Evolutionary conservation across 176 grass and related monocot species (phyloP).

Genomic region (Bothriochloa decipiens): DNA sequence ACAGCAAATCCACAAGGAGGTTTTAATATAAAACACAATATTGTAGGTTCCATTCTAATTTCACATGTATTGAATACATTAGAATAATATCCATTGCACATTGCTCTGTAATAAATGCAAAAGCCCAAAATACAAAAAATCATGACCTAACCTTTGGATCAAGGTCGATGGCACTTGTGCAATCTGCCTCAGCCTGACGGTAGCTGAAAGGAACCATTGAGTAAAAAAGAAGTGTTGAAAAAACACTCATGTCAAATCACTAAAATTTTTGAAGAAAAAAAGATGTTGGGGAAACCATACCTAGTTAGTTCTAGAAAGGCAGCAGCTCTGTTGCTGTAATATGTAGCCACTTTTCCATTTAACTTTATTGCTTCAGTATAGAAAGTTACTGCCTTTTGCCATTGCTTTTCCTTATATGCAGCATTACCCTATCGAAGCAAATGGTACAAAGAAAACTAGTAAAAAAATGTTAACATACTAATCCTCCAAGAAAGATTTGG

Average conservation of each 20-base stretch:
- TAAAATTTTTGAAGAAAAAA: slow-evolving; percentile 16
- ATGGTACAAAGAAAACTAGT: not conserved
- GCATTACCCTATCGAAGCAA: slow-evolving; percentile 70
- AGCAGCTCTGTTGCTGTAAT: slow-evolving; percentile 95
- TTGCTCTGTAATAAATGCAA: not conserved
- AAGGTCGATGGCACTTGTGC: slow-evolving; percentile 83
- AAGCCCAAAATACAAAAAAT: not conserved
- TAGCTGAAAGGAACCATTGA: slow-evolving; percentile 73
- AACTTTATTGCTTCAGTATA: slow-evolving; percentile 97
- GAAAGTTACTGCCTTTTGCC: slow-evolving; percentile 81
- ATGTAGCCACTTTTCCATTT: slow-evolving; percentile 84
- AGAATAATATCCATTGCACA: not conserved
- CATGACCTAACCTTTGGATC: slow-evolving; percentile 80
- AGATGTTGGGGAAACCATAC: slow-evolving; percentile 37
- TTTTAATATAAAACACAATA: not conserved
- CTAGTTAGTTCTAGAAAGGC: slow-evolving; percentile 81
- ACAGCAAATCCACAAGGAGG: not conserved
- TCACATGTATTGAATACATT: not conserved
- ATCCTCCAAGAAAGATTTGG: not conserved
- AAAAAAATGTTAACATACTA: slow-evolving; percentile 8
- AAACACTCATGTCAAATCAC: slow-evolving; percentile 30
- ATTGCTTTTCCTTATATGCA: slow-evolving; percentile 95
- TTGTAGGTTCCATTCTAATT: not conserved
- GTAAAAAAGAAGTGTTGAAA: not conserved
- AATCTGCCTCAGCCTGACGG: slow-evolving; percentile 90